phyloP scores from a whole-genome alignment of 805 yeast species.

The Brettanomyces bruxellensis region DNA sequence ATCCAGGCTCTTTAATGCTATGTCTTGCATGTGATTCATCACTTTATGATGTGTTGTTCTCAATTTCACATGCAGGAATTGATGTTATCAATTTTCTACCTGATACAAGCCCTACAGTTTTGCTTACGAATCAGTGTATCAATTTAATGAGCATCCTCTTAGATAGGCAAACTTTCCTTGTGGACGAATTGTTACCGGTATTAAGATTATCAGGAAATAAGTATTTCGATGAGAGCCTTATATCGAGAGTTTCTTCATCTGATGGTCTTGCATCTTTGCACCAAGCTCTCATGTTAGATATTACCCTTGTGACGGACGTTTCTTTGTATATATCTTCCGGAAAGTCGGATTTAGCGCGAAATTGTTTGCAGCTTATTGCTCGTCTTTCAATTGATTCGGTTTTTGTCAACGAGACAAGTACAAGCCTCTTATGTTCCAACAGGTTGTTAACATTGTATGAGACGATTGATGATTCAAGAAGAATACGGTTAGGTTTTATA shows the following conservation, averaged over 20 bases:
- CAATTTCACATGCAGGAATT: conserved; percentile 11
- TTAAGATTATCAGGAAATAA: conserved; percentile 33
- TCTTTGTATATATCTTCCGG: conserved; percentile 65
- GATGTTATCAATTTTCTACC: conserved; percentile 42
- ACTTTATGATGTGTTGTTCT: too few relatives aligned
- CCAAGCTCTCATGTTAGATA: conserved; percentile 62
- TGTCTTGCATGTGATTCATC: conserved; percentile 40
- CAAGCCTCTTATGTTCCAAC: conserved; percentile 35
- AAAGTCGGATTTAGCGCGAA: conserved; percentile 39
- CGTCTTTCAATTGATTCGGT: conserved; percentile 32
- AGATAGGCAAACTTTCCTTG: conserved; percentile 48
- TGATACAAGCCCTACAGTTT: conserved; percentile 23
- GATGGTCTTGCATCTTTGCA: conserved; percentile 57
- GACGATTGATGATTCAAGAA: conserved; percentile 67
- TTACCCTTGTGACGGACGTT: conserved; percentile 65
- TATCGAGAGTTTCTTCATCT: conserved; percentile 39
- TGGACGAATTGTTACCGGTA: conserved; percentile 45
- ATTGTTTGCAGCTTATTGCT: conserved; percentile 47
- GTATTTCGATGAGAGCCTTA: conserved; percentile 20
- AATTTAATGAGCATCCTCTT: conserved; percentile 36
- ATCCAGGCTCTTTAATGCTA: conserved; percentile 61
- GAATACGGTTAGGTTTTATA: conserved; percentile 66
- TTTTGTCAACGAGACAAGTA: conserved; percentile 9
- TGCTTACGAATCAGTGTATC: conserved; percentile 33
- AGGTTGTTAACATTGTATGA: conserved; percentile 63